A percentile compares a stretch with the other conserved stretches of the same genome.
Evolutionary conservation across 2,329 filamentous ascomycete genomes (phyloP).

Genomic region (Beauveria varroae): DNA sequence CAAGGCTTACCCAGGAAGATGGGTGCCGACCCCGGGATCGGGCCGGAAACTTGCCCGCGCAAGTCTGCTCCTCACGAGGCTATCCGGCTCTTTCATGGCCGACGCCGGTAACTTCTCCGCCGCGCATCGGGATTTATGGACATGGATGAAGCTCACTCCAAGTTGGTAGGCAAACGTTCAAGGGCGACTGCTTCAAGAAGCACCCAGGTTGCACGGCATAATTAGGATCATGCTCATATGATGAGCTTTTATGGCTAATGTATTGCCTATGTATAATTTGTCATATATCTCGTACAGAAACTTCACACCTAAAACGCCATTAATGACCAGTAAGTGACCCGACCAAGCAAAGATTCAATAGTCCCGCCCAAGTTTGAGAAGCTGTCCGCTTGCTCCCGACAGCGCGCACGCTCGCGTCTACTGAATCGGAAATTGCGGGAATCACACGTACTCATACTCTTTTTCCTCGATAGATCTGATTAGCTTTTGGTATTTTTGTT

Average conservation of each 20-base stretch:
- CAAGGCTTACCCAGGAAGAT: conserved; percentile 20
- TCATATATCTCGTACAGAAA: conserved; percentile 11
- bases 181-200: too few relatives aligned
- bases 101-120: conserved; percentile 26
- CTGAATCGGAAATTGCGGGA: too few relatives aligned
- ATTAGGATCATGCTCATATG: too few relatives aligned
- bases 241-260: too few relatives aligned
- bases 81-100: conserved; percentile 25
- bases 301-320: background rate
- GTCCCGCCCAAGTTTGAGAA: background rate
- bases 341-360: conserved; percentile 2
- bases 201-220: too few relatives aligned
- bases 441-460: conserved; percentile 19
- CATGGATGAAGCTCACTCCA: conserved; percentile 20
- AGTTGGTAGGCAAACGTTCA: too few relatives aligned
- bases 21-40: conserved; percentile 18
- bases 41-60: conserved; percentile 22
- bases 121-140: conserved; percentile 17
- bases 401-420: background rate
- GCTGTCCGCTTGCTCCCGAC: background rate
- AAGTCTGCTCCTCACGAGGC: conserved; percentile 21
- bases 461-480: conserved; percentile 30
- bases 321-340: conserved; percentile 1
- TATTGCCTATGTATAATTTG: conserved; percentile 4
- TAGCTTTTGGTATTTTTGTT: conserved; percentile 29